Percentiles rank a stretch among this genome's conserved stretches.
Evolutionary conservation across 2,329 filamentous ascomycete genomes (phyloP).

Genomic region (Talaromyces piceae): DNA sequence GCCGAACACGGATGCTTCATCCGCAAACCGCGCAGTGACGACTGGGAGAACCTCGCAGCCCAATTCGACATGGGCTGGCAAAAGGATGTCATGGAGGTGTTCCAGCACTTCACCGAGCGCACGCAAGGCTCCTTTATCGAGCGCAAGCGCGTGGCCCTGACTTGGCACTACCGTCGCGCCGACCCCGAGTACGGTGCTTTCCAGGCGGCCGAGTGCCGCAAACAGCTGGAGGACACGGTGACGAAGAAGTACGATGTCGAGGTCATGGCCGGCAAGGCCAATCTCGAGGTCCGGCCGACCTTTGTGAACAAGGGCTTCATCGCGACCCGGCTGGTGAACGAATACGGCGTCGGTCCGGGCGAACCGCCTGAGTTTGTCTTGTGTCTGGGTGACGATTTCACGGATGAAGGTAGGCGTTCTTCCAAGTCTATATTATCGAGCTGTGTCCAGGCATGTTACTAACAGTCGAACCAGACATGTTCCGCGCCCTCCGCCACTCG

Average conservation of each 20-base stretch:
- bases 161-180: constrained; percentile 93
- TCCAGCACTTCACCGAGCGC: constrained; percentile 80
- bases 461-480: constrained; percentile 54
- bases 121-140: constrained; percentile 90
- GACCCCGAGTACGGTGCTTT: constrained; percentile 78
- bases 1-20: constrained; percentile 97
- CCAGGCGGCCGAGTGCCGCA: constrained; percentile 73
- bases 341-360: constrained; percentile 52
- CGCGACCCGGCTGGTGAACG: constrained; percentile 69
- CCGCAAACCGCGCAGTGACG: constrained; percentile 63
- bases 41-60: constrained; percentile 86
- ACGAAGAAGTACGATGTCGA: constrained; percentile 80
- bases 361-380: constrained; percentile 74
- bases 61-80: constrained; percentile 90
- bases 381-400: constrained; percentile 91
- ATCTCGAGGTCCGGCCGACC: constrained; percentile 89
- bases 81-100: constrained; percentile 70
- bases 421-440: constrained; percentile 7
- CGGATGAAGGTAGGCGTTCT: constrained; percentile 70
- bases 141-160: constrained; percentile 85
- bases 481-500: constrained; percentile 64
- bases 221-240: constrained; percentile 70
- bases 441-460: constrained; percentile 1
- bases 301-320: constrained; percentile 99
- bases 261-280: constrained; percentile 94